Evolutionary conservation across 441 rosid species (phyloP).

Genomic region (Viola pubescens): DNA sequence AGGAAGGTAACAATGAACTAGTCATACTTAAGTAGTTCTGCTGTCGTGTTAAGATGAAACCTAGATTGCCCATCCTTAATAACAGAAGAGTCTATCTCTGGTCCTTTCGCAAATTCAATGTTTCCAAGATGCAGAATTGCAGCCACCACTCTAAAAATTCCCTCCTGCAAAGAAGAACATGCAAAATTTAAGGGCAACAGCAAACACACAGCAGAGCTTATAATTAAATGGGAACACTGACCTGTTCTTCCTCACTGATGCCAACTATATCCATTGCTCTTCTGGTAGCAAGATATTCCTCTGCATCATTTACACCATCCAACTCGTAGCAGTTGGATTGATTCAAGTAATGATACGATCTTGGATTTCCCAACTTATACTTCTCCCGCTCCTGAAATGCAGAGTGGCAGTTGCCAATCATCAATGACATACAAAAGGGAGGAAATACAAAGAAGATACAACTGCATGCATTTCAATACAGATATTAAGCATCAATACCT

Average conservation of each 20-base stretch:
- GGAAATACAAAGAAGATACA: neutral
- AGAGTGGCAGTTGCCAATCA: slow-evolving; percentile 10
- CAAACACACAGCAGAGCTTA: slow-evolving; percentile 13
- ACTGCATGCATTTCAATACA: slow-evolving; percentile 6
- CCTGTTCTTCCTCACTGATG: slow-evolving; percentile 96
- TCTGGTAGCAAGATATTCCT: slow-evolving; percentile 95
- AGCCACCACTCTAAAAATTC: slow-evolving; percentile 95
- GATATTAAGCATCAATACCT: slow-evolving; percentile 50
- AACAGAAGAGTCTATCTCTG: slow-evolving; percentile 87
- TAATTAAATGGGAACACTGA: slow-evolving; percentile 25
- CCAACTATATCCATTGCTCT: slow-evolving; percentile 99
- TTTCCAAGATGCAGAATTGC: slow-evolving; percentile 96
- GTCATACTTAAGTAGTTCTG: slow-evolving; percentile 81
- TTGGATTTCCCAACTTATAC: slow-evolving; percentile 69
- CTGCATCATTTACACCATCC: slow-evolving; percentile 86
- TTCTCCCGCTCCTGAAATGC: slow-evolving; percentile 68
- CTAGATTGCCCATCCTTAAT: slow-evolving; percentile 88
- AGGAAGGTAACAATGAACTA: slow-evolving; percentile 5
- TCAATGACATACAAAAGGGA: slow-evolving; percentile 11
- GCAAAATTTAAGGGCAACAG: slow-evolving; percentile 18
- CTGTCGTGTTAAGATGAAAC: slow-evolving; percentile 68
- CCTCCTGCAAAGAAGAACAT: slow-evolving; percentile 53
- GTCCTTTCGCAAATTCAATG: slow-evolving; percentile 83
- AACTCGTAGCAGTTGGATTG: slow-evolving; percentile 79
- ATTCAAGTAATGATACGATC: slow-evolving; percentile 78